These are phyloP conservation scores for Candida maris DNA, from an alignment of 805 yeast species.

Conservation along the genomic window DNA sequence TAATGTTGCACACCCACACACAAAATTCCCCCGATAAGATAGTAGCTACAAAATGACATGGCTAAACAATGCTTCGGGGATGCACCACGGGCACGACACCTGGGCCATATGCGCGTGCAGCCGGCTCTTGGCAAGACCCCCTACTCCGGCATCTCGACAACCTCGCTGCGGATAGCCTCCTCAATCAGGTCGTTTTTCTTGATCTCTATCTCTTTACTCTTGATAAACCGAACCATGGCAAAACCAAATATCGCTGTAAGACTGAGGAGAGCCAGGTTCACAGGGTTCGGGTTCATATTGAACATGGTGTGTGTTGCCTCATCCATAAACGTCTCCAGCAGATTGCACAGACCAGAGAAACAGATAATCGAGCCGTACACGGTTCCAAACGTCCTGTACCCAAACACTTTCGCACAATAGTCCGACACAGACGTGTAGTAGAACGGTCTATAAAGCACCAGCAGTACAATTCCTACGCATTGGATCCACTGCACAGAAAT, in stretches of 20 bases:
- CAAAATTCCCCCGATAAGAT: too few relatives aligned
- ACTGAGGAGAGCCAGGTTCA: constrained; percentile 54
- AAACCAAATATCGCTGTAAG: constrained; percentile 53
- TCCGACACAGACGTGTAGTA: constrained; percentile 92
- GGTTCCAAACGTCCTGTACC: constrained; percentile 87
- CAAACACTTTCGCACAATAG: constrained; percentile 88
- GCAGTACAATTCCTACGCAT: constrained; percentile 60
- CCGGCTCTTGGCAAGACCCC: too few relatives aligned
- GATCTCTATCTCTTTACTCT: constrained; percentile 37
- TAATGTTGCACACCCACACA: too few relatives aligned
- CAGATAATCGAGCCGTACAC: constrained; percentile 85
- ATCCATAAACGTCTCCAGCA: constrained; percentile 69
- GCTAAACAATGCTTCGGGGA: too few relatives aligned
- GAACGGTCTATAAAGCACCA: constrained; percentile 86
- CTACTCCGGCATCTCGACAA: constrained; percentile 39
- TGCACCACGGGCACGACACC: too few relatives aligned
- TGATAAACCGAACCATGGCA: constrained; percentile 41
- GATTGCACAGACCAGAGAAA: constrained; percentile 75
- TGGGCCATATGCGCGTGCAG: too few relatives aligned
- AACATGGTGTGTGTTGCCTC: constrained; percentile 63
- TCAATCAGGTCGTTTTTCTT: constrained; percentile 51
- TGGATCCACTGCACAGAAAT: constrained; percentile 48
- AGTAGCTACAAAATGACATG: too few relatives aligned
- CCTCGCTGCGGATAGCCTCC: constrained; percentile 62
- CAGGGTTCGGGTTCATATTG: constrained; percentile 74